Evolutionary conservation across 768 basidiomycete genomes (phyloP), one percentile per base, ranked within the genome.

Genomic region (Boletus barrowsii): DNA sequence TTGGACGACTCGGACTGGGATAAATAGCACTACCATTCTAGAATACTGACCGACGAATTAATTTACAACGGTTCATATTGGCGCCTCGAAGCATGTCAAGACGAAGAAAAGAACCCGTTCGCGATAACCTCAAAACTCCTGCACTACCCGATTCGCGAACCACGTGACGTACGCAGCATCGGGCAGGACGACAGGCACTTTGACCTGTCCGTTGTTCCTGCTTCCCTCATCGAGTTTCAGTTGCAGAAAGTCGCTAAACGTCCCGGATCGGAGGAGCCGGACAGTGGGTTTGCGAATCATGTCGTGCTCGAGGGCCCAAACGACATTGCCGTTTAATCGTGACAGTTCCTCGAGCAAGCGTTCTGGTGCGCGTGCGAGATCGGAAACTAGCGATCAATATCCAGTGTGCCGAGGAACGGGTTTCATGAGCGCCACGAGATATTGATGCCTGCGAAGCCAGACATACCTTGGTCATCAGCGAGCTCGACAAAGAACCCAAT

Each of bases 161-260:
- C 65, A 66, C 8, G 53, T 26, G 1, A 52, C 43, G 1, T 51
- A 47, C 5, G 20, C 30, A n/a, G 37, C 10, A 20, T 65, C 54
- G 29, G 55, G 56, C 5, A 66, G 15, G 30, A 63, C 54, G 14
- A 68, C 56, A 0, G 63, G 66, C 37, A 68, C 54, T 14, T 67
- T 67, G 42, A 63, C 36, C 24, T 63, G 61, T 11, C 58, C 61
- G 6, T 52, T 13, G 17, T 20, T 45, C 1, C 41, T 24, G 2
- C 49, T 49, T 1, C 53, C 46, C 35, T 51, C 47, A 26, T 68
- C 62, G 10, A 50, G 45, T 24, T 47, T 67, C 35, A 56, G 30
- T n/a, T 54, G 60, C n/a, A 58, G 53, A 37, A 58, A 69, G 1
- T 53, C 65, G 8, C 53, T 49, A 42, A 68, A 68, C 7, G 68